phyloP scores from a whole-genome alignment of 1,139 yeast genomes.

The Geotrichum citri-aurantii region DNA sequence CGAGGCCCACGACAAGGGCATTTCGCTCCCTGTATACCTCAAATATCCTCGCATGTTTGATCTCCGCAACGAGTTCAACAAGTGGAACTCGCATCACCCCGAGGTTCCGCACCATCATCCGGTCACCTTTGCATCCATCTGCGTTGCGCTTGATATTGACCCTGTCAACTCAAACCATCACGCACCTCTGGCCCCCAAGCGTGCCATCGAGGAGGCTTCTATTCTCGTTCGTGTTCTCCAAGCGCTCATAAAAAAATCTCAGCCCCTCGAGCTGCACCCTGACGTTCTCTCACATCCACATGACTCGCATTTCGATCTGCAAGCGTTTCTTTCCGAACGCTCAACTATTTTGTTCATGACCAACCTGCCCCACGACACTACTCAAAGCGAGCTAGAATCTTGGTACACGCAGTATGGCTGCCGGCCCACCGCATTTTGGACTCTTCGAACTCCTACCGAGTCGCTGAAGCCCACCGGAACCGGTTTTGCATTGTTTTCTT shows the following conservation, averaged over 20 bases:
- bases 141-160: constrained; percentile 56
- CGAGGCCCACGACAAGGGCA: constrained; percentile 73
- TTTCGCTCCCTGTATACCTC: constrained; percentile 65
- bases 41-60: constrained; percentile 77
- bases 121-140: constrained; percentile 47
- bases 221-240: constrained; percentile 43
- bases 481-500: constrained; percentile 80
- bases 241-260: constrained; percentile 50
- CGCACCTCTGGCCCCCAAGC: constrained; percentile 31
- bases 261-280: constrained; percentile 48
- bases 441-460: constrained; percentile 56
- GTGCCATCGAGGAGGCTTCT: constrained; percentile 41
- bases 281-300: constrained; percentile 64
- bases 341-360: constrained; percentile 74
- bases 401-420: constrained; percentile 90
- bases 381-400: constrained; percentile 82
- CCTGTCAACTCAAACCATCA: constrained; percentile 22
- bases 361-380: constrained; percentile 76
- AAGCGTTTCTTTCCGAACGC: constrained; percentile 61
- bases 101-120: constrained; percentile 52
- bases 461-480: constrained; percentile 46
- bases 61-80: constrained; percentile 61
- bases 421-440: constrained; percentile 86
- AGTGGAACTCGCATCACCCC: constrained; percentile 66
- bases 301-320: constrained; percentile 66